Evolutionary conservation across 306 rosid species (phyloP).

Genomic region (Coriaria nepalensis): DNA sequence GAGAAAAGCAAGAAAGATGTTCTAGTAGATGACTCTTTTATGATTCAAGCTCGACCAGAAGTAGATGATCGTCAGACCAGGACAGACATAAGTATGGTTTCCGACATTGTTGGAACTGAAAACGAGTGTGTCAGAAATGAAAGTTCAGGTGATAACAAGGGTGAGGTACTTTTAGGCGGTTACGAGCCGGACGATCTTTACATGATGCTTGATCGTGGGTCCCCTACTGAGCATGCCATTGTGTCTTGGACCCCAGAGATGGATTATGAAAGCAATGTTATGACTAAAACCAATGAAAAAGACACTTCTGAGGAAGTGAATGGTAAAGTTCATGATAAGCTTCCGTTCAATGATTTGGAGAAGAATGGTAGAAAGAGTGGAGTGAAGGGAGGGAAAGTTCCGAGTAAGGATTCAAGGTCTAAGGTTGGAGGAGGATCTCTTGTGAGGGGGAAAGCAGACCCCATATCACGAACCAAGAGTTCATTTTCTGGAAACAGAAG

Average conservation of each 20-base stretch:
- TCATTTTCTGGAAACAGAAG: constrained; percentile 44
- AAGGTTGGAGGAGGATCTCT: constrained; percentile 40
- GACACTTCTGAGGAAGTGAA: constrained; percentile 18
- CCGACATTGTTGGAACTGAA: constrained; percentile 52
- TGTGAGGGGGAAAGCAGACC: constrained; percentile 44
- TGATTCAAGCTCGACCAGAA: constrained; percentile 51
- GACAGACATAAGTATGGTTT: constrained; percentile 41
- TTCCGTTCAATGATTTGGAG: constrained; percentile 16
- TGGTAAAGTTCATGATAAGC: constrained; percentile 20
- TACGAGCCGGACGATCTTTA: constrained; percentile 84
- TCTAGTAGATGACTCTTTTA: constrained; percentile 75
- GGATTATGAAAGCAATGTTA: constrained; percentile 48
- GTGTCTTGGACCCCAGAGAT: constrained; percentile 74
- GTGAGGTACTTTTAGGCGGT: constrained; percentile 19
- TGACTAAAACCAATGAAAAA: constrained; percentile 31
- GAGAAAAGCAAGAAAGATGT: constrained; percentile 44
- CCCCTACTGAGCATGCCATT: constrained; percentile 33
- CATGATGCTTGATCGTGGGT: constrained; percentile 85
- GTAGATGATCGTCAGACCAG: constrained; percentile 41
- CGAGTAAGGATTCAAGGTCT: constrained; percentile 46
- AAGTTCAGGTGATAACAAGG: constrained; percentile 23
- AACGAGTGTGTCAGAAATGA: constrained; percentile 28
- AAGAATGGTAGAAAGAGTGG: constrained; percentile 25
- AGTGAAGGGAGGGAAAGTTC: constrained; percentile 31
- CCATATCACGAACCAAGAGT: constrained; percentile 40